Evolutionary conservation across 768 basidiomycete species (phyloP), one percentile per base, ranked within the genome.

Genomic region (Mycena sanguinolenta): DNA sequence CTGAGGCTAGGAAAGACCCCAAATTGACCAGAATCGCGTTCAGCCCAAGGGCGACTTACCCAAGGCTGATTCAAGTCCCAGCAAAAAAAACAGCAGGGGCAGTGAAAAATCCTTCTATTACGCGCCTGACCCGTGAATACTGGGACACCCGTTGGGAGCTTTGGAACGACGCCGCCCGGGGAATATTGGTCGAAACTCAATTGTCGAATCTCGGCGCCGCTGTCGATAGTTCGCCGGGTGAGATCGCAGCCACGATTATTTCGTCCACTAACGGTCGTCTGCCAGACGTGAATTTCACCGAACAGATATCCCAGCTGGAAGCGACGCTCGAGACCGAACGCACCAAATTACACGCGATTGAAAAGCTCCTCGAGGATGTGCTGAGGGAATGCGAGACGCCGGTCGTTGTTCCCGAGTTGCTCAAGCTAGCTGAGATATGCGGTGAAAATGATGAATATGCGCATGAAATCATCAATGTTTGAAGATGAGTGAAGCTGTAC

Each of bases 321-420:
- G 27, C 50, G 17, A 23, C 23, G 7, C 19, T 66, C 46, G 55
- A 50, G 44, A 36, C 38, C 6, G 71, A 69, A 28, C 67, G 57
- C 13, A 23, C 30, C 23, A 61, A 58, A 21, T 32, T 65, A 49
- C 36, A 32, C 14, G 25, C n/a, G 34, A 60, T 67, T 5, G 71
- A 69, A 27, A 59, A 49, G 53, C 52, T 62, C 13, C 53, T 72
- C 0, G 58, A 50, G 59, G 71, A 72, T 21, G 67, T 72, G 34
- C 46, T 68, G 57, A 53, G 71, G 57, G 71, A 72, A 32, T 72
- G 71, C 38, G 71, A 65, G 46, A 49, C 28, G 23, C 71, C 71
- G 21, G 52, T 65, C 13, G 54, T 72, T 30, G 63, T 68, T 16
- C 71, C 71, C 1, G 63, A 57, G 59, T 58, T 72, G 53, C 50